These are phyloP conservation scores for Phytophthora idaei DNA, from an alignment of 352 stramenopile genomes.

Conservation along the genomic window DNA sequence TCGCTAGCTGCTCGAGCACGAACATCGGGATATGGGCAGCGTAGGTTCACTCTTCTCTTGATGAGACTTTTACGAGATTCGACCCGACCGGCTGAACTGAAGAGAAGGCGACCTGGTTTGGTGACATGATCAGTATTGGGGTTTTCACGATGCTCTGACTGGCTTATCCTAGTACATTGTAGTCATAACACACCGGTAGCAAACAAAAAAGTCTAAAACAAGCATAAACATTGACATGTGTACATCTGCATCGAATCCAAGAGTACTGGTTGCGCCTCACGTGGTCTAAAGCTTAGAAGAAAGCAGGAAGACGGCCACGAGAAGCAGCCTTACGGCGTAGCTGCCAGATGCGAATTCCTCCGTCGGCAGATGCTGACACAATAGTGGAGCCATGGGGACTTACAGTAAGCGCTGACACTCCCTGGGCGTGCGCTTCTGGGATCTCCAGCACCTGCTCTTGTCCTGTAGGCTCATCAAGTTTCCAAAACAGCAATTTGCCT, in stretches of 20 bases:
- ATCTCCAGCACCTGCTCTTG: constrained; percentile 79
- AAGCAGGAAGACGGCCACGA: constrained; percentile 54
- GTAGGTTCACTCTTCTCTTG: no score
- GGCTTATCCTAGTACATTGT: no score
- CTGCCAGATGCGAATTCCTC: constrained; percentile 81
- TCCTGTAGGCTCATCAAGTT: constrained; percentile 70
- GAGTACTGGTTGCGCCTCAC: neutral
- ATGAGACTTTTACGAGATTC: no score
- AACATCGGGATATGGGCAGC: no score
- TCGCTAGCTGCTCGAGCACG: no score
- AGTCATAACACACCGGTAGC: no score
- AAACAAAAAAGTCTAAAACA: neutral
- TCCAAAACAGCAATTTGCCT: constrained; percentile 84
- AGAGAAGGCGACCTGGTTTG: no score
- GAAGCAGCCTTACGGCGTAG: constrained; percentile 63
- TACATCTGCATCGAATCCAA: neutral
- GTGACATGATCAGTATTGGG: no score
- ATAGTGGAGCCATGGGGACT: constrained; percentile 63
- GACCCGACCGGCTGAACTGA: no score
- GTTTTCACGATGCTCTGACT: no score
- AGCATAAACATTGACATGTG: neutral
- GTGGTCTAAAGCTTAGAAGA: constrained; percentile 46
- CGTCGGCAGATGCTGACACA: constrained; percentile 63
- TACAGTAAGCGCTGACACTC: constrained; percentile 68
- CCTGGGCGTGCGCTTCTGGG: constrained; percentile 64